Evolutionary conservation across 23 red algal species (phyloP).

Genomic region (Cyanidium caldarium): DNA sequence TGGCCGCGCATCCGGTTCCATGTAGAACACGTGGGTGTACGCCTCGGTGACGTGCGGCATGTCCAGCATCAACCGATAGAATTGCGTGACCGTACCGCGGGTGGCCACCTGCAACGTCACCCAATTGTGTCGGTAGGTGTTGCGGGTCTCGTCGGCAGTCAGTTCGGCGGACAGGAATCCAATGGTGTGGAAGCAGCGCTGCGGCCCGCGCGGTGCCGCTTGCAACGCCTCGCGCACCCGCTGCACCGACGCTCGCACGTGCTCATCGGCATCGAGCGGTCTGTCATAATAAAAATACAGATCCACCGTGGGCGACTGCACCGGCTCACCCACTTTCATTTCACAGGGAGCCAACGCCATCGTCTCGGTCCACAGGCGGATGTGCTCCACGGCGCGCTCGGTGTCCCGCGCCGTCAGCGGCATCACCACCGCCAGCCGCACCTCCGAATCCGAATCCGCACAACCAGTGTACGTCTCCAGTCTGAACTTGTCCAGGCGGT

Average conservation of each 20-base stretch:
- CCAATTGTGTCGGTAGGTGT: constrained; percentile 27
- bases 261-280: neutral
- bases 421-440: constrained; percentile 11
- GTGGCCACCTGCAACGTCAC: constrained; percentile 36
- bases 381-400: neutral
- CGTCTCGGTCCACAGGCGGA: neutral
- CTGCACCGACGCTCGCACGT: neutral
- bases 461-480: neutral
- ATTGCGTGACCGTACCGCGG: constrained; percentile 52
- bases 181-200: constrained; percentile 26
- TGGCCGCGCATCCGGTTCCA: constrained; percentile 63
- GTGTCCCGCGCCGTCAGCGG: constrained; percentile 5
- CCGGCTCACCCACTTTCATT: neutral
- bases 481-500: neutral
- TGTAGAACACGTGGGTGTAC: constrained; percentile 16
- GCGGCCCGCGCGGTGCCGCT: neutral
- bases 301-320: neutral
- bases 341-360: constrained; percentile 1
- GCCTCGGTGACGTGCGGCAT: neutral
- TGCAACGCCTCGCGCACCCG: neutral
- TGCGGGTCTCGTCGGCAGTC: constrained; percentile 3
- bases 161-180: constrained; percentile 30
- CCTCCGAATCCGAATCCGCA: neutral
- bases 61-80: constrained; percentile 12
- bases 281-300: constrained; percentile 55